Conservation (phyloP, 352 stramenopile species). For the Phytophthora multivora region DNA sequence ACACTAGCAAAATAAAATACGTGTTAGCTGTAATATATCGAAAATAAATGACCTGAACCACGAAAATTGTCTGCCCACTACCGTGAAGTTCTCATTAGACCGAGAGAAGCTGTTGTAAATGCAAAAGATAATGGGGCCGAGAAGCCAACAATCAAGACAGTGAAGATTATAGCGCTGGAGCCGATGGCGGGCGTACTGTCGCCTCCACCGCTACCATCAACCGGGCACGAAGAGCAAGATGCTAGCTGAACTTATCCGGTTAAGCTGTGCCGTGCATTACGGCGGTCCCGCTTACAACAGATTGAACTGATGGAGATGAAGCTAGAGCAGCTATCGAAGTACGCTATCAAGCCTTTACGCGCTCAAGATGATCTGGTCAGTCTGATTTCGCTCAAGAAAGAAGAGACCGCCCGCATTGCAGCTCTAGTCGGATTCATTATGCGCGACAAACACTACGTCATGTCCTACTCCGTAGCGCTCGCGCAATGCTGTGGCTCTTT, state of each 20-base stretch:
- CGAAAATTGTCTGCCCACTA: conserved; percentile 1
- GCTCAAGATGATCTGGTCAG: neutral
- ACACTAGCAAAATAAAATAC: neutral
- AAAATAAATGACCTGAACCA: conserved; percentile 1
- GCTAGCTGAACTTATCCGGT: neutral
- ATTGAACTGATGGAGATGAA: conserved; percentile 1
- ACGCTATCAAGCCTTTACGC: neutral
- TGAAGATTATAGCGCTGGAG: neutral
- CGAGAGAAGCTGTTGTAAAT: neutral
- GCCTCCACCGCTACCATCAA: neutral
- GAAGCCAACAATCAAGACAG: neutral
- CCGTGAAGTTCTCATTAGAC: neutral
- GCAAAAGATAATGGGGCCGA: neutral
- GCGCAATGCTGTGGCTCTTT: conserved; percentile 4
- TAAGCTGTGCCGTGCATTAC: neutral
- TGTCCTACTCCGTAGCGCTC: neutral
- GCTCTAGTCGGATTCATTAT: neutral
- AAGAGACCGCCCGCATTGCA: neutral
- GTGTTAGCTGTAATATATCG: neutral
- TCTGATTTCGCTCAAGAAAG: neutral
- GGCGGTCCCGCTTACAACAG: neutral
- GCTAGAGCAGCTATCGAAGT: conserved; percentile 1
- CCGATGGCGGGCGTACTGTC: neutral
- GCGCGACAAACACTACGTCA: conserved; percentile 5
- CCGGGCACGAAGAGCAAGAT: neutral